phyloP scores from a whole-genome alignment of 1,284 basidiomycete species.

The Leccinum griseonigrum region DNA sequence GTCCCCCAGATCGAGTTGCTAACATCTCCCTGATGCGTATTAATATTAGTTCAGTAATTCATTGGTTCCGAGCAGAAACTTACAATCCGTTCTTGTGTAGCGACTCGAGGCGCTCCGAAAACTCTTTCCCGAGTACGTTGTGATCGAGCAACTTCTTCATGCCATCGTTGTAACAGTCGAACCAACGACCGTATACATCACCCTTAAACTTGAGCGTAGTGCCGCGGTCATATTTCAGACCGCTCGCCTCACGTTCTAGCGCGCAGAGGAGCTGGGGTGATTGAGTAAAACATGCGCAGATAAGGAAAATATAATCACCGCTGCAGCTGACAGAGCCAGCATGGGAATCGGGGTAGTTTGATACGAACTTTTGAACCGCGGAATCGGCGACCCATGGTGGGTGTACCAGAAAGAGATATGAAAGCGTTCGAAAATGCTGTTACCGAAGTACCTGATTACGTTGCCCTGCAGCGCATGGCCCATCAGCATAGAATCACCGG shows the following conservation, averaged over 20 bases:
- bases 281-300: background rate
- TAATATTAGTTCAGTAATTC: too few relatives aligned
- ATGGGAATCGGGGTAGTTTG: background rate
- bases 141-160: background rate
- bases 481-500: background rate
- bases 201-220: background rate
- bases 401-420: background rate
- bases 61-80: background rate
- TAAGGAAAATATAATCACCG: background rate
- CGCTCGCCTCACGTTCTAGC: background rate
- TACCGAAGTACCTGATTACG: background rate
- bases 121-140: background rate
- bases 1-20: too few relatives aligned
- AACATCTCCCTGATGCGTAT: too few relatives aligned
- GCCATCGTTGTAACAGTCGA: background rate
- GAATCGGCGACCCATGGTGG: background rate
- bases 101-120: background rate
- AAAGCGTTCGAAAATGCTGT: background rate
- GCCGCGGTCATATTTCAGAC: background rate
- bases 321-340: background rate
- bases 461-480: background rate
- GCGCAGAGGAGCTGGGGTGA: background rate
- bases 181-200: background rate
- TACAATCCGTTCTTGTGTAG: background rate
- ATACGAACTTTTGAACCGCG: background rate